phyloP scores from a whole-genome alignment of 306 rosid species.

The Lathyrus sativus region DNA sequence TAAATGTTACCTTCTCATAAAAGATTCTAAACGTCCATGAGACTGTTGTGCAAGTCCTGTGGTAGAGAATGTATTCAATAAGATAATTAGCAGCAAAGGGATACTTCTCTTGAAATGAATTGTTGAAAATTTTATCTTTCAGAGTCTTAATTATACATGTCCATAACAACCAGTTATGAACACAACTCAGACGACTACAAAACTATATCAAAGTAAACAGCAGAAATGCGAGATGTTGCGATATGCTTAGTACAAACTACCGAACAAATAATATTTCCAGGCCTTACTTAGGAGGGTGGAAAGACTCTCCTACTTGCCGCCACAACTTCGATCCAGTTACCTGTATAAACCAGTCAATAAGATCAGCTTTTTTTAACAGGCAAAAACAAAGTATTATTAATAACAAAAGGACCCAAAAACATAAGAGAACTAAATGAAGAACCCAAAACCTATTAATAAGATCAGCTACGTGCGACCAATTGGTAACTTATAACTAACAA shows the following conservation, averaged over 20 bases:
- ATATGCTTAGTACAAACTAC: conserved; percentile 32
- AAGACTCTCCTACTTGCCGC: conserved; percentile 96
- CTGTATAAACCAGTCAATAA: conserved; percentile 45
- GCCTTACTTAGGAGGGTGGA: conserved; percentile 88
- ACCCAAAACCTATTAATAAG: background rate
- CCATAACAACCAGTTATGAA: conserved; percentile 1
- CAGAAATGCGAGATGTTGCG: conserved; percentile 9
- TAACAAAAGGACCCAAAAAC: background rate
- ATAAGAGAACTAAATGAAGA: conserved; percentile 3
- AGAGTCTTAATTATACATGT: conserved; percentile 2
- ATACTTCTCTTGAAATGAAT: conserved; percentile 22
- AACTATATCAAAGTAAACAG: conserved; percentile 21
- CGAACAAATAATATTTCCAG: conserved; percentile 2
- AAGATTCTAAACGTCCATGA: conserved; percentile 90
- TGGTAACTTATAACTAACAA: background rate
- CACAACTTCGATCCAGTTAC: conserved; percentile 80
- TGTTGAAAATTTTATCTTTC: background rate
- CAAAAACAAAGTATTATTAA: background rate
- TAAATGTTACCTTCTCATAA: conserved; percentile 73
- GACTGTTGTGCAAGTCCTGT: conserved; percentile 90
- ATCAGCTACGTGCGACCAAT: too few species aligned
- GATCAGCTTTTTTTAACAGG: conserved; percentile 3
- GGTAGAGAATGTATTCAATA: conserved; percentile 41
- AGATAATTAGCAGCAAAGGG: conserved; percentile 22
- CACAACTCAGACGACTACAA: background rate